phyloP scores from a whole-genome alignment of 2,329 filamentous ascomycete genomes.

The Fusarium sp. region DNA sequence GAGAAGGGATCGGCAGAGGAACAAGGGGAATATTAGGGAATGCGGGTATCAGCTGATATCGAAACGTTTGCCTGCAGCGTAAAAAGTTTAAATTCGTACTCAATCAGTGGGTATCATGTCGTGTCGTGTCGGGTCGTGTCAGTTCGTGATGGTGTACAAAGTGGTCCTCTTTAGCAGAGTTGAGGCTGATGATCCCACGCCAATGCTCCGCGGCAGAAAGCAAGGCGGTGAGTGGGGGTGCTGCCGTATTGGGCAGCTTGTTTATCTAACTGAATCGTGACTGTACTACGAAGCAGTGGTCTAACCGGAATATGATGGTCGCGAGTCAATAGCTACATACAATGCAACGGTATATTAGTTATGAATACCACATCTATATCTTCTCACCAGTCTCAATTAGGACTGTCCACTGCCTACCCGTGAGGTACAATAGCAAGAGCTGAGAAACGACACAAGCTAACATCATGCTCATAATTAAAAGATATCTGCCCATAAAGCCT shows the following conservation, averaged over 20 bases:
- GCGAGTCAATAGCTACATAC: no score
- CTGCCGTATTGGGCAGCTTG: slow-evolving; percentile 15
- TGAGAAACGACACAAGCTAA: no score
- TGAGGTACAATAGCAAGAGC: no score
- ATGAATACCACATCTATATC: no score
- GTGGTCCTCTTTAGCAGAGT: slow-evolving; percentile 5
- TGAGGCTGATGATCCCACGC: slow-evolving; percentile 29
- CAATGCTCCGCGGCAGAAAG: slow-evolving; percentile 36
- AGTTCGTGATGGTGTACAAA: slow-evolving; percentile 35
- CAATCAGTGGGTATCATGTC: slow-evolving; percentile 37
- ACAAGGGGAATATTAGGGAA: not conserved
- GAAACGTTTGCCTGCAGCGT: slow-evolving; percentile 11
- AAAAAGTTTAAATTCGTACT: slow-evolving; percentile 22
- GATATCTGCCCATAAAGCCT: not conserved
- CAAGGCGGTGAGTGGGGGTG: slow-evolving; percentile 34
- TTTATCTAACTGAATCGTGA: slow-evolving; percentile 4
- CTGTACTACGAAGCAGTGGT: no score
- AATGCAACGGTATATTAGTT: no score
- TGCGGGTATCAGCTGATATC: slow-evolving; percentile 30
- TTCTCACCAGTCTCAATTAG: no score
- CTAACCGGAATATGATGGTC: not conserved
- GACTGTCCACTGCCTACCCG: no score
- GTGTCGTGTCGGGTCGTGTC: slow-evolving; percentile 20
- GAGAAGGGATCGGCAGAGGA: slow-evolving; percentile 32
- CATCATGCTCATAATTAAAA: slow-evolving; percentile 15